Conservation (phyloP, 2,329 filamentous ascomycete species). For the Colletotrichum scovillei region DNA sequence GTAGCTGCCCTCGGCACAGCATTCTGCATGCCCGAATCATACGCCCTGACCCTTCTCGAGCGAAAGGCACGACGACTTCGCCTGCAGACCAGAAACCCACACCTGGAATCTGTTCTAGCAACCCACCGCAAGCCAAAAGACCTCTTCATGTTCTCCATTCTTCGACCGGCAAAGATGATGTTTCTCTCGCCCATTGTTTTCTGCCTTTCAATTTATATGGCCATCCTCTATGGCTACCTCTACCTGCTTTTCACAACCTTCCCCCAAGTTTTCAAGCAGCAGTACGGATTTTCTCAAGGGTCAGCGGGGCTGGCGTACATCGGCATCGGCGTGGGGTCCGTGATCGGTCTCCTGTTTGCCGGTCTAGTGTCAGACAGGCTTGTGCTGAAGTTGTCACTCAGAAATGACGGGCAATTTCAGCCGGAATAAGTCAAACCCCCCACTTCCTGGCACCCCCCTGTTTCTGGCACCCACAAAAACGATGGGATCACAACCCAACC, state of each 20-base stretch:
- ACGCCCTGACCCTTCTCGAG: constrained; percentile 57
- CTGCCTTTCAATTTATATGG: constrained; percentile 48
- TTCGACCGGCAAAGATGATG: constrained; percentile 61
- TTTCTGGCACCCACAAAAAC: too few species aligned
- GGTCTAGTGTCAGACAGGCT: constrained; percentile 15
- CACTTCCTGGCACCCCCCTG: too few species aligned
- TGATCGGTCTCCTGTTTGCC: constrained; percentile 8
- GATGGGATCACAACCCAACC: too few species aligned
- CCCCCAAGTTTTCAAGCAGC: constrained; percentile 55
- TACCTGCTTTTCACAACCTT: constrained; percentile 64
- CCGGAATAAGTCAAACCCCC: too few species aligned
- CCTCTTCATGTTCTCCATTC: constrained; percentile 56
- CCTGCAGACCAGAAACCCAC: constrained; percentile 62
- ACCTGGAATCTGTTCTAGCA: constrained; percentile 66
- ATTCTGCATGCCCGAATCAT: constrained; percentile 58
- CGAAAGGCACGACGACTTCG: constrained; percentile 55
- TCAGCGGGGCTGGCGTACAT: constrained; percentile 27
- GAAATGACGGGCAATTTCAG: constrained; percentile 25
- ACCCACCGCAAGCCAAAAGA: constrained; percentile 49
- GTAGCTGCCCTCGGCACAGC: constrained; percentile 49
- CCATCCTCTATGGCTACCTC: constrained; percentile 58
- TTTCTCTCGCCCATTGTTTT: constrained; percentile 14
- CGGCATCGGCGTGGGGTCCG: neutral
- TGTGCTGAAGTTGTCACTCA: constrained; percentile 20
- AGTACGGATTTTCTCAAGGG: constrained; percentile 47